phyloP scores from a whole-genome alignment of 192 early-diverging fungal species.

The Coemansia sp. region DNA sequence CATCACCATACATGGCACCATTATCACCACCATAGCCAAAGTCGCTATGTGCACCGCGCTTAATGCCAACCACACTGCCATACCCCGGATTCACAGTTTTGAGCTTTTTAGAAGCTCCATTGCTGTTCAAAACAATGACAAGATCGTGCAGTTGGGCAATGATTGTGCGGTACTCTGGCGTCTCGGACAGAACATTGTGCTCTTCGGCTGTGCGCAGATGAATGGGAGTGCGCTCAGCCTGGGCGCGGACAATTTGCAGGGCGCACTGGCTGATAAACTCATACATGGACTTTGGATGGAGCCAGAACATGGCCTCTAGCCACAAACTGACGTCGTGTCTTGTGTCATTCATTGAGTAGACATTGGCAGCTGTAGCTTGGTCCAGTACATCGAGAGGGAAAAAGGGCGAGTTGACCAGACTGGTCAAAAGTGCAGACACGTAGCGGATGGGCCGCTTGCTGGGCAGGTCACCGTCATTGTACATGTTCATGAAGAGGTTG shows the following conservation, averaged over 20 bases:
- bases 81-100: not conserved
- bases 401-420: slow-evolving; percentile 26
- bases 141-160: slow-evolving; percentile 10
- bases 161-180: not conserved
- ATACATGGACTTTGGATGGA: slow-evolving; percentile 37
- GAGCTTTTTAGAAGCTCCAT: not conserved
- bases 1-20: not conserved
- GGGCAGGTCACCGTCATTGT: slow-evolving; percentile 17
- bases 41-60: not conserved
- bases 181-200: not conserved
- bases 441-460: slow-evolving; percentile 34
- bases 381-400: slow-evolving; percentile 9
- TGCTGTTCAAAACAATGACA: slow-evolving; percentile 4
- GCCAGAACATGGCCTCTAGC: slow-evolving; percentile 49
- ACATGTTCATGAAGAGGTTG: slow-evolving; percentile 43
- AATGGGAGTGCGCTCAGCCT: not conserved
- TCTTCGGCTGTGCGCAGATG: not conserved
- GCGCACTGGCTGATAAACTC: slow-evolving; percentile 40
- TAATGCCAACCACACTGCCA: not conserved
- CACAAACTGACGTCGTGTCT: slow-evolving; percentile 46
- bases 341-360: slow-evolving; percentile 12
- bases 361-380: not conserved
- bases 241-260: slow-evolving; percentile 12
- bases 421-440: slow-evolving; percentile 32
- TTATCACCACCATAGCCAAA: not conserved